Evolutionary conservation across 108 stramenopile species (phyloP).

Genomic region (Pseudonitzschia multiseries): DNA sequence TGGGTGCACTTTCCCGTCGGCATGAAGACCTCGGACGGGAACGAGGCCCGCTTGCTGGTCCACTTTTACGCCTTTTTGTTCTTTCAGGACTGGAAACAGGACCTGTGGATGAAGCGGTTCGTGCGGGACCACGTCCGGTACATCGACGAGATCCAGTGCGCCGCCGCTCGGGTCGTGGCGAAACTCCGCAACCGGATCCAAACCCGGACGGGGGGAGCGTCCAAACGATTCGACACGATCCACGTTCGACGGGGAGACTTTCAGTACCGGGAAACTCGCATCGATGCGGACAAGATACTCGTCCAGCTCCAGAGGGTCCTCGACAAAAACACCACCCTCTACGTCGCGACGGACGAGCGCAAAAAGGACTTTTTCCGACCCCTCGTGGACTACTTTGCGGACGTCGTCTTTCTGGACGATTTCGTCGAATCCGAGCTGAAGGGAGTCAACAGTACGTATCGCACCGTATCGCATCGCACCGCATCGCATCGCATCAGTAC

Average conservation of each 20-base stretch:
- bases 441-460: constrained; percentile 40
- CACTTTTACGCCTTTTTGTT: constrained; percentile 84
- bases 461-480: too few species aligned
- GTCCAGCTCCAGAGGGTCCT: constrained; percentile 42
- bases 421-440: constrained; percentile 38
- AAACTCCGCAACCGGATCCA: constrained; percentile 53
- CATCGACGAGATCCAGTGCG: constrained; percentile 78
- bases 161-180: constrained; percentile 72
- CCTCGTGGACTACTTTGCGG: constrained; percentile 49
- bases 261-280: constrained; percentile 52
- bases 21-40: constrained; percentile 47
- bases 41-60: constrained; percentile 45
- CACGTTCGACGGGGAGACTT: constrained; percentile 78
- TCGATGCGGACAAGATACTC: constrained; percentile 49
- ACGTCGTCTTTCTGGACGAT: constrained; percentile 73
- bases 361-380: constrained; percentile 76
- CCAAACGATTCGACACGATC: constrained; percentile 36
- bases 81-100: constrained; percentile 74
- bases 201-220: constrained; percentile 19
- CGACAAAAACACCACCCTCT: constrained; percentile 46
- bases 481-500: too few species aligned
- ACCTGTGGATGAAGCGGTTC: constrained; percentile 74
- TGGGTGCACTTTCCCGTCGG: constrained; percentile 57
- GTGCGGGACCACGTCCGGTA: constrained; percentile 79
- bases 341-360: constrained; percentile 80